Evolutionary conservation across 805 yeast species (phyloP).

Genomic region (Metschnikowia proteae): DNA sequence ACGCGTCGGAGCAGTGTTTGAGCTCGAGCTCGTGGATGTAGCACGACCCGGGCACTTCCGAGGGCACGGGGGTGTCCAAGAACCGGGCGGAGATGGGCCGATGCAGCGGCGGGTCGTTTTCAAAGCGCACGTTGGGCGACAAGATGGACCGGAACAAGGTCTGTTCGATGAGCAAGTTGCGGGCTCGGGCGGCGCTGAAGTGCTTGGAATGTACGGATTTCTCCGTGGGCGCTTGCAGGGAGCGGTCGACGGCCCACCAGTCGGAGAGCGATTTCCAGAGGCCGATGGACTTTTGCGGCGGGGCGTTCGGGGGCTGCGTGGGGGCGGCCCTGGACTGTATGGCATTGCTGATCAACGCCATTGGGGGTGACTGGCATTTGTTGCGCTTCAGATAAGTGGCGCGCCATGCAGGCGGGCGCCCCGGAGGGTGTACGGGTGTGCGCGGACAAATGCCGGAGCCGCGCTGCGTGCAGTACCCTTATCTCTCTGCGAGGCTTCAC

Average conservation of each 20-base stretch:
- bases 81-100: conserved; percentile 18
- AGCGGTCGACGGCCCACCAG: conserved; percentile 36
- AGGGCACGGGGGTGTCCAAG: conserved; percentile 27
- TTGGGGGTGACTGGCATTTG: background rate
- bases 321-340: conserved; percentile 28
- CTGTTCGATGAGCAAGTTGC: conserved; percentile 30
- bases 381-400: conserved; percentile 18
- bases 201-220: conserved; percentile 6
- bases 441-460: too few species aligned
- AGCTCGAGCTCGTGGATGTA: conserved; percentile 37
- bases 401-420: conserved; percentile 26
- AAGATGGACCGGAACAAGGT: conserved; percentile 33
- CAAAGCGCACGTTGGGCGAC: conserved; percentile 22
- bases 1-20: conserved; percentile 18
- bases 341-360: conserved; percentile 17
- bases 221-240: conserved; percentile 19
- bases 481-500: too few species aligned
- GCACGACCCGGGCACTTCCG: conserved; percentile 19
- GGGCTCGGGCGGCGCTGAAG: conserved; percentile 19
- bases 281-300: conserved; percentile 19
- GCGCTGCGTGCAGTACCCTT: too few species aligned
- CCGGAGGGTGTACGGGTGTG: too few species aligned
- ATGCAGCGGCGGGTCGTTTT: background rate
- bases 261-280: conserved; percentile 28
- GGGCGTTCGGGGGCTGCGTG: background rate